Percentiles rank a stretch among this genome's conserved stretches.
Conservation (phyloP, 2,329 filamentous ascomycete genomes). For the Diaporthe sp. region DNA sequence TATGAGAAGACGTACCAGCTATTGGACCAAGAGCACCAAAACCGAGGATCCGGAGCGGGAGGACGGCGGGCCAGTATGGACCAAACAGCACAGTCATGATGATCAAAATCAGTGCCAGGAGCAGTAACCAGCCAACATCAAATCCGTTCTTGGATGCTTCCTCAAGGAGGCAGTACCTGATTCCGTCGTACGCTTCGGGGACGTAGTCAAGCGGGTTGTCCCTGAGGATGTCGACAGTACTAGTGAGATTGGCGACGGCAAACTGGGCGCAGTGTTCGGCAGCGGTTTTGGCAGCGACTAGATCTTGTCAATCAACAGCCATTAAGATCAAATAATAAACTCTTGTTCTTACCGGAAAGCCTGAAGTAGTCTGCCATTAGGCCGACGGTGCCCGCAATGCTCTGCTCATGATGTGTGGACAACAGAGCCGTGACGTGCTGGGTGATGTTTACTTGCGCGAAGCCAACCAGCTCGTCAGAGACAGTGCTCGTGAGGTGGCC, state of each 20-base stretch:
- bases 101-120: not conserved
- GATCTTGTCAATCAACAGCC: not conserved
- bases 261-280: too few relatives aligned
- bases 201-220: not conserved
- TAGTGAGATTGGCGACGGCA: too few relatives aligned
- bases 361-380: too few relatives aligned
- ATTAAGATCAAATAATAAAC: too few relatives aligned
- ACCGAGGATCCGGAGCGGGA: not conserved
- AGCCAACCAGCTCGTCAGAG: not conserved
- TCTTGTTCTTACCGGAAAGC: not conserved
- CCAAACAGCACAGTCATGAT: not conserved
- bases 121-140: not conserved
- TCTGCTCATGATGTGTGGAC: too few relatives aligned
- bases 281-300: too few relatives aligned
- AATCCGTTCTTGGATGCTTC: not conserved
- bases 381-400: too few relatives aligned
- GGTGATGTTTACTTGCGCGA: not conserved
- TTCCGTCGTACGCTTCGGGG: not conserved
- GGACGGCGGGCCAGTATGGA: not conserved
- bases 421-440: too few relatives aligned
- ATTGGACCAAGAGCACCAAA: not conserved
- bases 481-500: not conserved
- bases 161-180: not conserved
- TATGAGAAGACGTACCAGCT: not conserved
- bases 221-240: not conserved